These are phyloP conservation scores for Pseudocercospora fijiensis DNA, from an alignment of 2,329 filamentous ascomycete species.

Conservation along the genomic window DNA sequence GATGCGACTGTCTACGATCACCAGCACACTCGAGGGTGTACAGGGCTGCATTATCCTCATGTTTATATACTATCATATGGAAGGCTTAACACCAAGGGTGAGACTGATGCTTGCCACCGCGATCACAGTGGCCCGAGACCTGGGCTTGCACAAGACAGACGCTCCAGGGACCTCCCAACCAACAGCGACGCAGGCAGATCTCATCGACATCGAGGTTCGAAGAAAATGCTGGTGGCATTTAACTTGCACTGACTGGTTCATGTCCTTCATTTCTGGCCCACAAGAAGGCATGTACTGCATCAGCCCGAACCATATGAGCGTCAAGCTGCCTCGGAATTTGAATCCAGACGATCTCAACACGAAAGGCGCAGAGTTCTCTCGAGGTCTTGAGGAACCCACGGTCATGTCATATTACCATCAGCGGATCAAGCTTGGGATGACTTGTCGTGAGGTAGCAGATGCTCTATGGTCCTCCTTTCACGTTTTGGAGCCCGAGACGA, in stretches of 20 bases:
- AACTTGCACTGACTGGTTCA: constrained; percentile 31
- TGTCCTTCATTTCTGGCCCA: constrained; percentile 45
- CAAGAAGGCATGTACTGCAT: constrained; percentile 48
- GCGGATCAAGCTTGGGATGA: constrained; percentile 43
- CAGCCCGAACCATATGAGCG: constrained; percentile 44
- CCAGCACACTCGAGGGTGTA: constrained; percentile 28
- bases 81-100: constrained; percentile 30
- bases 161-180: constrained; percentile 1
- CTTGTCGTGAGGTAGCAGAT: constrained; percentile 46
- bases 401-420: constrained; percentile 48
- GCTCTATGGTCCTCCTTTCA: constrained; percentile 30
- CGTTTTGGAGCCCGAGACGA: constrained; percentile 13
- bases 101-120: constrained; percentile 27
- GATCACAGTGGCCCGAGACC: constrained; percentile 26
- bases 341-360: constrained; percentile 42
- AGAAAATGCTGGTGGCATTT: constrained; percentile 36
- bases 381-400: constrained; percentile 42
- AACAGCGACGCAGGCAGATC: constrained; percentile 13
- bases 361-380: constrained; percentile 26
- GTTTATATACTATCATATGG: constrained; percentile 34
- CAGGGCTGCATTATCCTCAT: constrained; percentile 33
- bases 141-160: constrained; percentile 31
- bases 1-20: constrained; percentile 9
- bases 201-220: constrained; percentile 30
- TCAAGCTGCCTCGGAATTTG: constrained; percentile 45